Base-by-base conservation (phyloP, 2,329 filamentous ascomycete genomes). In the Paecilomyces dactylethromorphus region DNA sequence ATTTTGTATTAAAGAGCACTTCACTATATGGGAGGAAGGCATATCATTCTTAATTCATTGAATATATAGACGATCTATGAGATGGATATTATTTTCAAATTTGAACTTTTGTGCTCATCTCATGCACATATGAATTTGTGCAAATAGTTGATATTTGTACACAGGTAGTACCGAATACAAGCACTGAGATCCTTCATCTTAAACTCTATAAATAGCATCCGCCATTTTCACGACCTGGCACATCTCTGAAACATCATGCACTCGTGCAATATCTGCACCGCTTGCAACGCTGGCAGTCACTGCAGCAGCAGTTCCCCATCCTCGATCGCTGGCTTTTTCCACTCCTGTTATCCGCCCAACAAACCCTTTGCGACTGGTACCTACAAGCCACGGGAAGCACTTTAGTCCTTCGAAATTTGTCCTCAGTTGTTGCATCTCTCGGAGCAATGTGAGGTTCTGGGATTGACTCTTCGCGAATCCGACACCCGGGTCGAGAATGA, bases 221-320 rank as follows among this genome's bases (percentile, higher is more conserved):
- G 91, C 86, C 87, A 97, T 93, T 71, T 84, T 88, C 1, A 86
- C 86, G 32, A 96, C 92, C 74, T 91, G 83, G 49, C 77, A 81
- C 93, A 97, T 97, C 78, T 94, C 90, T 58, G 80, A 76, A 13
- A 92, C 89, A 78, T 97, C 93, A 76, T 99, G 94, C 50, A 99
- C 92, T 56, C 94, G 82, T 53, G 97, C 87, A 59, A 99, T 86
- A 78, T 97, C 92, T 24, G 92, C 92, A 2, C 94, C 94, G 6
- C 91, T 91, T 61, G 88, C 85, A 31, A 99, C 83, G 53, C 92
- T 91, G 6, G 92, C 91, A 2, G 90, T 88, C 8, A 97, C 89
- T 0, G 92, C 90, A 11, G 90, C 91, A 11, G 92, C 92, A 2
- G 94, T 97, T 11, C 94, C 94, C 86, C 87, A 94, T 8, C 83